Evolutionary conservation across 371 early-diverging fungal species (phyloP).

Genomic region (Mucor racemosus): DNA sequence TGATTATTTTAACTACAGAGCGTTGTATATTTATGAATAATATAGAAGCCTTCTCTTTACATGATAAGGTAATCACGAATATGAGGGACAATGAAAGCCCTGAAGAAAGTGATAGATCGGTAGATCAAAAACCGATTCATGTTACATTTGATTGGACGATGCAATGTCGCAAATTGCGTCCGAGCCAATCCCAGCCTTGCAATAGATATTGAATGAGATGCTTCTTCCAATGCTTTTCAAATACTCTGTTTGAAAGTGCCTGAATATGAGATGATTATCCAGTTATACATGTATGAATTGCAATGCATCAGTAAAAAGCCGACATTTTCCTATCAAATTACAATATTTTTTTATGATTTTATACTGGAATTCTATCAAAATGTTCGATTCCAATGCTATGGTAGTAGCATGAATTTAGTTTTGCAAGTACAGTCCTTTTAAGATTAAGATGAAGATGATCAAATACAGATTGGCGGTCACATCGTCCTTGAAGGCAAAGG

Average conservation of each 20-base stretch:
- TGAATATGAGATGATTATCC: no score
- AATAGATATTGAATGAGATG: background rate
- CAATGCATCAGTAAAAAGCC: no score
- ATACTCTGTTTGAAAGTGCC: background rate
- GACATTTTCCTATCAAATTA: no score
- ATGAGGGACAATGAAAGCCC: background rate
- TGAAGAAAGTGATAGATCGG: background rate
- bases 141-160: slow-evolving; percentile 8
- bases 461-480: slow-evolving; percentile 18
- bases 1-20: background rate
- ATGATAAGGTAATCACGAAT: background rate
- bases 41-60: background rate
- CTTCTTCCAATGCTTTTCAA: background rate
- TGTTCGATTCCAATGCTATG: background rate
- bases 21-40: background rate
- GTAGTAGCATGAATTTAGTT: slow-evolving; percentile 2
- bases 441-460: slow-evolving; percentile 22
- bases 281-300: no score
- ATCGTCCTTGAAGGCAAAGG: slow-evolving; percentile 6
- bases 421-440: background rate
- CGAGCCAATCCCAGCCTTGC: slow-evolving; percentile 9
- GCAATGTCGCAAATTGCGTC: slow-evolving; percentile 9
- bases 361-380: no score
- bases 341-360: no score
- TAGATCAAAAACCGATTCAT: background rate